Evolutionary conservation across 2,329 filamentous ascomycete species (phyloP), one percentile per base, ranked within the genome.

Genomic region (Aspergillus glaucus): DNA sequence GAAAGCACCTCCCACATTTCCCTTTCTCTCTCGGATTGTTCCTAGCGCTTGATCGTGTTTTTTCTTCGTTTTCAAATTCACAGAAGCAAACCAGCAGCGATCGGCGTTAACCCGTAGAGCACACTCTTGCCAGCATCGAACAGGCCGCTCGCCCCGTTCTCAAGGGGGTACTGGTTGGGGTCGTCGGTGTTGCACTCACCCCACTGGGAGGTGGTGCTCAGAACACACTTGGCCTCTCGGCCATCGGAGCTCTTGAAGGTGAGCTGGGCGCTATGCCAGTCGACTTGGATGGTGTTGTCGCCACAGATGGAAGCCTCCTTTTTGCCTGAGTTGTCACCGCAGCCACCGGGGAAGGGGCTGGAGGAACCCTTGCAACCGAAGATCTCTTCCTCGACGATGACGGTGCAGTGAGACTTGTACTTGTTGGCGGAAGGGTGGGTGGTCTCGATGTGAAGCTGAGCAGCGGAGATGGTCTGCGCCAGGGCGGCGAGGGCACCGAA

Each of bases 261-360:
- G 12, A 55, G 34, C n/a, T 41, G 6, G 42, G 48, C 53, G 42
- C 52, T 51, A 34, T 49, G 24, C 55, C 53, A 47, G 46, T 50
- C 21, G 26, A 54, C 48, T 5, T 44, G 49, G 26, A 54, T 43
- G 7, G 37, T 45, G 8, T 45, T 15, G 22, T 15, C 6, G 28
- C n/a, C 28, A 24, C 48, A 51, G 47, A 52, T 51, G n/a, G 40
- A 19, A 42, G 49, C 47, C 48, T 37, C 46, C 41, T 41, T 53
- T 49, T 55, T 58, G 55, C 50, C 62, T 2, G 54, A 49, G 50
- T 61, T 64, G 55, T 54, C 51, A 26, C 60, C 56, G 40, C 62
- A 61, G 50, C 43, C 37, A 28, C 49, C 48, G 8, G 36, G 26
- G 45, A 52, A 52, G 15, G 50, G 44, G 46, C 50, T 10, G 41